Evolutionary conservation across 2,329 filamentous ascomycete genomes (phyloP).

Genomic region (Cladophialophora exuberans): DNA sequence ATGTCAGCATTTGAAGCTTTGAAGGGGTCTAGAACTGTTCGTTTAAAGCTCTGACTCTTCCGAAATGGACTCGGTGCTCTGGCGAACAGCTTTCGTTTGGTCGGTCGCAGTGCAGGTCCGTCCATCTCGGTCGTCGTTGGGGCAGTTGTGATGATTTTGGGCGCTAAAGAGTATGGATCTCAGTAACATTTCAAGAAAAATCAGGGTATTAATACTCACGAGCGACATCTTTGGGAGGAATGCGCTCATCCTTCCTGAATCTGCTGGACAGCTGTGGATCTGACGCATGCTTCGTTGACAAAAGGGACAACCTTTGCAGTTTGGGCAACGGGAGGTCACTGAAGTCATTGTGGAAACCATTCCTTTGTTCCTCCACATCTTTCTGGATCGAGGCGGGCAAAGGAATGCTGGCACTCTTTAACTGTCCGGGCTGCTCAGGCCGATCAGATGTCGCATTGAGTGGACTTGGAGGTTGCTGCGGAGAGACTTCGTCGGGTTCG

Average conservation of each 20-base stretch:
- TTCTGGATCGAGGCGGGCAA: not conserved
- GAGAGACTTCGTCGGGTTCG: conserved; percentile 20
- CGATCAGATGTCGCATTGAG: not conserved
- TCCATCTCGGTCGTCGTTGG: conserved; percentile 70
- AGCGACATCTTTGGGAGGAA: conserved; percentile 49
- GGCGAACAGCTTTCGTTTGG: conserved; percentile 25
- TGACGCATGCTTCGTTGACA: conserved; percentile 89
- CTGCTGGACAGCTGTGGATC: conserved; percentile 84
- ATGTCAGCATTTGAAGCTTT: conserved; percentile 8
- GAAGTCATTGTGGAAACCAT: not conserved
- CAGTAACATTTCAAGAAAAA: not conserved
- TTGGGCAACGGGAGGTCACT: conserved; percentile 40
- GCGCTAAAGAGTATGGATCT: conserved; percentile 42
- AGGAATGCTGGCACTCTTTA: conserved; percentile 12
- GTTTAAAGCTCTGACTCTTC: conserved; percentile 17
- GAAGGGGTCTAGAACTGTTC: conserved; percentile 35
- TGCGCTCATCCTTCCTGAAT: conserved; percentile 63
- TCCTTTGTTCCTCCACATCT: conserved; percentile 6
- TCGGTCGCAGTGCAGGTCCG: conserved; percentile 41
- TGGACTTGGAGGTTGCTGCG: not conserved
- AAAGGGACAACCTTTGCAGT: conserved; percentile 64
- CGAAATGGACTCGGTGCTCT: conserved; percentile 28
- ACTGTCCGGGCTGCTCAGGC: not conserved
- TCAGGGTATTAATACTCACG: conserved; percentile 11
- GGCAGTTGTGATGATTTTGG: conserved; percentile 86